Base-by-base conservation (phyloP, 2,329 filamentous ascomycete species). In the Neofusicoccum sp. region DNA sequence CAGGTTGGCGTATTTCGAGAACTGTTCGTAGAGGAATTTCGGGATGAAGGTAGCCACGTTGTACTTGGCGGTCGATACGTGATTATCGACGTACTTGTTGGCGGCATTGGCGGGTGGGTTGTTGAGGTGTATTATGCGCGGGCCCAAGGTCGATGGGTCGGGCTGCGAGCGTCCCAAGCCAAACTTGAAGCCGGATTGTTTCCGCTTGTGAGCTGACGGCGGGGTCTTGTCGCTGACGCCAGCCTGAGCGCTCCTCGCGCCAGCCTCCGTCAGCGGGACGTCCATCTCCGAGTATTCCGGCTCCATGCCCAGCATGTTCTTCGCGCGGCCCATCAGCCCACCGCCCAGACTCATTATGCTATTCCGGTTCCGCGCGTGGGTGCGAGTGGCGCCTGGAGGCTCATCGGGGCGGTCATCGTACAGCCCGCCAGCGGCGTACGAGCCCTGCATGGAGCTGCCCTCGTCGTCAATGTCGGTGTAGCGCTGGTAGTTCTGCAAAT, bases 1-100 rank as follows among this genome's bases (percentile, higher is more conserved):
- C 73, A 99, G 79, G 79, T 99, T 99, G 82, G 95, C 95, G 78
- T 97, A 97, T 82, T 97, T 99, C 66, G 93, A 97, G 80, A 99
- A 99, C 76, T 99, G 95, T 77, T 99, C 95, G 76, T 94, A 93
- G 63, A 99, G 83, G 79, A 99, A 99, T 78, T 99, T 99, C 56
- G 95, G 95, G 16, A 98, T 75, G 77, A 99, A 99, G 22, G 93
- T 97, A 61, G 91, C 84, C 73, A 92, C 71, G 76, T 98, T 99
- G 85, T 99, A 99, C 79, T 99, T 99, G 67, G 95, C 90, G 5
- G 95, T 99, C 45, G 94, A 98, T 66, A 99, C 90, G 77, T 98
- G 93, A 75, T 99, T 99, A 84, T 96, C 91, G 74, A 93, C 86
- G 77, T 95, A 98, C 77, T 94, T 96, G 81, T 93, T 94, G 56